Conservation (phyloP, 257 asterid genomes). For the Gentiana macrophylla region DNA sequence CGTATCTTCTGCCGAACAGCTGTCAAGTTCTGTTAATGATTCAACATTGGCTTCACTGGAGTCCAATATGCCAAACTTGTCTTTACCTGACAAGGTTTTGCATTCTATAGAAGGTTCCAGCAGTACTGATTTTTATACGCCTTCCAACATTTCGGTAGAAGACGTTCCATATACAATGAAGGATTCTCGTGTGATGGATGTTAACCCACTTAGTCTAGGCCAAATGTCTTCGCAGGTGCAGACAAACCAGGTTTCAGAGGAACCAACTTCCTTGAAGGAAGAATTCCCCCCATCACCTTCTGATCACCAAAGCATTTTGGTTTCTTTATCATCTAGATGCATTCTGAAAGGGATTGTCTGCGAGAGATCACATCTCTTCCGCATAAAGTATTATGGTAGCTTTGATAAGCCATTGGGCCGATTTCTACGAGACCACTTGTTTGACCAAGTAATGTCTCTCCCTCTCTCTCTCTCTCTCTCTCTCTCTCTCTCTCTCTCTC, state of each 20-base stretch:
- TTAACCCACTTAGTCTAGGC: constrained; percentile 16
- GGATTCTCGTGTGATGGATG: constrained; percentile 22
- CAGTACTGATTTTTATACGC: constrained; percentile 15
- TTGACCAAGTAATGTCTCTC: constrained; percentile 65
- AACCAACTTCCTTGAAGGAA: constrained; percentile 44
- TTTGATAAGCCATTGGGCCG: constrained; percentile 96
- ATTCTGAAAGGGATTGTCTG: constrained; percentile 97
- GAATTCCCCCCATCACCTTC: constrained; percentile 84
- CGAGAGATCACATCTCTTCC: constrained; percentile 81
- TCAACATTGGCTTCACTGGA: constrained; percentile 15
- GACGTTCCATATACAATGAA: constrained; percentile 17
- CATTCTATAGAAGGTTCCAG: constrained; percentile 13
- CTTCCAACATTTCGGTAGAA: constrained; percentile 13
- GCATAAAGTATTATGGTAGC: constrained; percentile 82
- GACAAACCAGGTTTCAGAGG: constrained; percentile 28
- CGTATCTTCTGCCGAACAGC: constrained; percentile 23
- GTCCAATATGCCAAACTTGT: constrained; percentile 24
- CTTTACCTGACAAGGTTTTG: constrained; percentile 11
- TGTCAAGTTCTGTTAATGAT: constrained; percentile 25
- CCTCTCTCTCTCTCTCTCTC: constrained; percentile 3
- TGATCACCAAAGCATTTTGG: constrained; percentile 88
- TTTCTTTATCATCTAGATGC: constrained; percentile 81
- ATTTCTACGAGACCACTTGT: constrained; percentile 77
- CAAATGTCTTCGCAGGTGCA: constrained; percentile 28
- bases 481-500: neutral